Conservation (phyloP, 176 grass and related monocot genomes). For the Elymus sibiricus region DNA sequence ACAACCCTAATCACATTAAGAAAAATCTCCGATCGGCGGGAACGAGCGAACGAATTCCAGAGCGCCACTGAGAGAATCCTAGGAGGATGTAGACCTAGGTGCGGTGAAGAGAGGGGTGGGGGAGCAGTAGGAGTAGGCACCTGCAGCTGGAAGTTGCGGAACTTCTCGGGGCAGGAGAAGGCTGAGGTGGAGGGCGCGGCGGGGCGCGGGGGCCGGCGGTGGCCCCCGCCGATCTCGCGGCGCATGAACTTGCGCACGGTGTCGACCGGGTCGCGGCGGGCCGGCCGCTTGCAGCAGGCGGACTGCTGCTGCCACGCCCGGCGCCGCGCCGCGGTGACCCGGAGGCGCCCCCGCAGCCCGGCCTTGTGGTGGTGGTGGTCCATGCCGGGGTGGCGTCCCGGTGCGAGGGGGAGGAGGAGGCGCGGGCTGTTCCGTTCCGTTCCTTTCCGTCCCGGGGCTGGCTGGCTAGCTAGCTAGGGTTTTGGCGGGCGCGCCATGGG, state of each 20-base stretch:
- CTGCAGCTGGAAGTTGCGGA: conserved; percentile 62
- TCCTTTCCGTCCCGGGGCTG: no score
- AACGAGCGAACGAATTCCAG: not conserved
- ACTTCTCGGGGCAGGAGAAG: conserved; percentile 54
- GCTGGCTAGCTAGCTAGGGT: conserved; percentile 14
- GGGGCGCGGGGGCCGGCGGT: conserved; percentile 33
- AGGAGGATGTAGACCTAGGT: no score
- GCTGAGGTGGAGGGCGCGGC: conserved; percentile 32
- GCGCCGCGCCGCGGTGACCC: conserved; percentile 44
- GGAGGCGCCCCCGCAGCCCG: conserved; percentile 43
- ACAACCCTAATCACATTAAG: not conserved
- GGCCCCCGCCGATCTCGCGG: conserved; percentile 59
- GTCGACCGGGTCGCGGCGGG: conserved; percentile 38
- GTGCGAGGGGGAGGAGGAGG: not conserved
- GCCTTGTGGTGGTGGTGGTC: conserved; percentile 43
- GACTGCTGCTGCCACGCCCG: conserved; percentile 36
- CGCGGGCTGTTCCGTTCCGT: no score
- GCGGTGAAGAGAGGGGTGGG: not conserved
- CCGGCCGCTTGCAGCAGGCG: conserved; percentile 17
- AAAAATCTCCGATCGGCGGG: not conserved
- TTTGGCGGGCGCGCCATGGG: conserved; percentile 34
- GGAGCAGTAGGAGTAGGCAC: not conserved
- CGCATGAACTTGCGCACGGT: conserved; percentile 46
- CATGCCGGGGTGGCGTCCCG: not conserved
- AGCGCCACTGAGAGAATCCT: not conserved